phyloP scores from a whole-genome alignment of 2,329 filamentous ascomycete genomes.

The Verticillium nonalfalfae region DNA sequence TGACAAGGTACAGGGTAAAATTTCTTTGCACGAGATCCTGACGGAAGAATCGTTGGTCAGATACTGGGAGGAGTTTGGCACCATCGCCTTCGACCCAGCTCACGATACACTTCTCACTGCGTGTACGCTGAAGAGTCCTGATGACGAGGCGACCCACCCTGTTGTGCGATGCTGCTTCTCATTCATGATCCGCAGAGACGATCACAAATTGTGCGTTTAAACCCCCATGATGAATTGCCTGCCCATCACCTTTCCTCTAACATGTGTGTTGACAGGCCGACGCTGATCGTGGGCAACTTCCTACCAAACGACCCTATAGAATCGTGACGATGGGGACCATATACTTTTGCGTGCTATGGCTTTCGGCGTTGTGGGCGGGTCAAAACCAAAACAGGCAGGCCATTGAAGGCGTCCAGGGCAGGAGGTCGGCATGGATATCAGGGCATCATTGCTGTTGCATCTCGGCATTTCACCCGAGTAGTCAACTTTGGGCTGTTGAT shows the following conservation, averaged over 20 bases:
- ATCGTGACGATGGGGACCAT: constrained; percentile 16
- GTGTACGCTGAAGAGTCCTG: constrained; percentile 82
- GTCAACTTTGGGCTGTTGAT: neutral
- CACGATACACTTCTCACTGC: constrained; percentile 95
- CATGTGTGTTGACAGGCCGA: constrained; percentile 54
- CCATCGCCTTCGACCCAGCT: constrained; percentile 88
- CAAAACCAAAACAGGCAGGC: constrained; percentile 4
- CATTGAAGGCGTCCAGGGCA: neutral
- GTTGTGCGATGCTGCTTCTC: constrained; percentile 94
- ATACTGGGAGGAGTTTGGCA: constrained; percentile 99
- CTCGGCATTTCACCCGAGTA: neutral
- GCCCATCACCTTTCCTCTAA: constrained; percentile 20
- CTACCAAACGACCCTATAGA: constrained; percentile 66
- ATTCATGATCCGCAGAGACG: constrained; percentile 90
- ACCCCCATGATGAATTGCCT: neutral
- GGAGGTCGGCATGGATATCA: constrained; percentile 8
- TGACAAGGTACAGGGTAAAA: constrained; percentile 64
- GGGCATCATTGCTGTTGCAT: constrained; percentile 4
- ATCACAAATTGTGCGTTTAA: constrained; percentile 84
- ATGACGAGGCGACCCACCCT: constrained; percentile 59
- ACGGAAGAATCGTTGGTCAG: constrained; percentile 91
- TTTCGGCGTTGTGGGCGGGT: constrained; percentile 3
- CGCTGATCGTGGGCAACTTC: constrained; percentile 94
- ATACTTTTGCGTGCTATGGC: constrained; percentile 24
- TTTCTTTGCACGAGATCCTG: constrained; percentile 91